Conservation (phyloP, 345 rosid genomes). For the Lepidium aucheri region DNA sequence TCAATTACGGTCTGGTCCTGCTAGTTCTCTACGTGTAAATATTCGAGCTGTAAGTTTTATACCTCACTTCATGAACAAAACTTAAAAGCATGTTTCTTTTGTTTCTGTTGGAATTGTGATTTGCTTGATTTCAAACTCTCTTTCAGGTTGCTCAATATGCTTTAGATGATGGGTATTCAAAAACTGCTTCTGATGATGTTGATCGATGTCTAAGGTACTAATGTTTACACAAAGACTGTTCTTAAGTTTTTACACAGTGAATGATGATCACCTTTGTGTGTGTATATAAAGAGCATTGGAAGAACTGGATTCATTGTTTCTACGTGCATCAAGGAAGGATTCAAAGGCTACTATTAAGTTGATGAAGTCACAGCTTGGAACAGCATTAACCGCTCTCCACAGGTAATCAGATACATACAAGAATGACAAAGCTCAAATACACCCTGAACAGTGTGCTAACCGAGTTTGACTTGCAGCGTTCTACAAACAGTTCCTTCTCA, state of each 20-base stretch:
- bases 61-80: not conserved
- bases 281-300: constrained; percentile 48
- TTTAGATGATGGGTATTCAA: constrained; percentile 66
- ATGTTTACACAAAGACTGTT: not conserved
- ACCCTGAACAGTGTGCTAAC: not conserved
- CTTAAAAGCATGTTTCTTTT: constrained; percentile 2
- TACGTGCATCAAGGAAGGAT: constrained; percentile 68
- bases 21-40: constrained; percentile 64
- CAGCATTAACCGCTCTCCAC: constrained; percentile 50
- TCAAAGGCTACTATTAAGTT: constrained; percentile 44
- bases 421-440: not conserved
- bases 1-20: constrained; percentile 69
- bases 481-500: constrained; percentile 65
- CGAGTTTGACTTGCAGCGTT: constrained; percentile 33
- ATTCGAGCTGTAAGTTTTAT: constrained; percentile 61
- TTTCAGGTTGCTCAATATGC: constrained; percentile 83
- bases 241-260: not conserved
- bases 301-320: constrained; percentile 67
- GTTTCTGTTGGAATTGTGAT: constrained; percentile 22
- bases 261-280: not conserved
- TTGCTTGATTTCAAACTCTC: constrained; percentile 26
- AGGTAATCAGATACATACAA: constrained; percentile 27
- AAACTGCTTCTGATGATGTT: constrained; percentile 51
- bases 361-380: constrained; percentile 59
- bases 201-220: constrained; percentile 70